phyloP scores from a whole-genome alignment of 352 stramenopile genomes.

The Phytophthora meadii region DNA sequence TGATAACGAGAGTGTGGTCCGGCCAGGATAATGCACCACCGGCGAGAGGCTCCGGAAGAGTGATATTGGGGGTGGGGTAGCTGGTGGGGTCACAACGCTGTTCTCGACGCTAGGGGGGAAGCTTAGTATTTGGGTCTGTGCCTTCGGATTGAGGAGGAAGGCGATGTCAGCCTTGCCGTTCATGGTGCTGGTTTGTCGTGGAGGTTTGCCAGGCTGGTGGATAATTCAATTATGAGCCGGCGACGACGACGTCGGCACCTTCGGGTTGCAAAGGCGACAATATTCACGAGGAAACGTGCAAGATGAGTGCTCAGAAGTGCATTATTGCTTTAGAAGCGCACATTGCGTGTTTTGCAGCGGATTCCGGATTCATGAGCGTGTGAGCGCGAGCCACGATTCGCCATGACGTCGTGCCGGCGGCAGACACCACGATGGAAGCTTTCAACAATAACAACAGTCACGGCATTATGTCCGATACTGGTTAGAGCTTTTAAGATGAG shows the following conservation, averaged over 20 bases:
- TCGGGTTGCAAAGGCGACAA: constrained; percentile 21
- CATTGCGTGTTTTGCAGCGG: constrained; percentile 10
- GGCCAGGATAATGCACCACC: constrained; percentile 16
- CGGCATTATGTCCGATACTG: not conserved
- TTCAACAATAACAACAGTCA: constrained; percentile 12
- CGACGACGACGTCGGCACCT: not conserved
- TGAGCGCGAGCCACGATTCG: constrained; percentile 2
- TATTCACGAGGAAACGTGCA: constrained; percentile 21
- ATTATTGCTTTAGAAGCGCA: constrained; percentile 16
- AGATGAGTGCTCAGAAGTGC: constrained; percentile 20
- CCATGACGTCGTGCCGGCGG: constrained; percentile 11
- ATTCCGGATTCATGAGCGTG: constrained; percentile 16
- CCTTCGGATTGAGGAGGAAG: constrained; percentile 47
- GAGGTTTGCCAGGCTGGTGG: constrained; percentile 4
- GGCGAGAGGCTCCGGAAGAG: constrained; percentile 24
- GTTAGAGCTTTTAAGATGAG: not conserved
- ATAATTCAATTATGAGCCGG: constrained; percentile 25
- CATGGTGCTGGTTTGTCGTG: constrained; percentile 15
- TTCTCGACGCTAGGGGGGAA: constrained; percentile 5
- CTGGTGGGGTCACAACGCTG: constrained; percentile 11
- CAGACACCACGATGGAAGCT: not conserved
- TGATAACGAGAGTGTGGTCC: constrained; percentile 18
- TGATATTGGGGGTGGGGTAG: constrained; percentile 24
- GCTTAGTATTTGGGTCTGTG: constrained; percentile 6
- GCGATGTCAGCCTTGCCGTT: constrained; percentile 49